phyloP scores from a whole-genome alignment of 192 early-diverging fungal genomes.

The Phlyctochytrium arcticum region DNA sequence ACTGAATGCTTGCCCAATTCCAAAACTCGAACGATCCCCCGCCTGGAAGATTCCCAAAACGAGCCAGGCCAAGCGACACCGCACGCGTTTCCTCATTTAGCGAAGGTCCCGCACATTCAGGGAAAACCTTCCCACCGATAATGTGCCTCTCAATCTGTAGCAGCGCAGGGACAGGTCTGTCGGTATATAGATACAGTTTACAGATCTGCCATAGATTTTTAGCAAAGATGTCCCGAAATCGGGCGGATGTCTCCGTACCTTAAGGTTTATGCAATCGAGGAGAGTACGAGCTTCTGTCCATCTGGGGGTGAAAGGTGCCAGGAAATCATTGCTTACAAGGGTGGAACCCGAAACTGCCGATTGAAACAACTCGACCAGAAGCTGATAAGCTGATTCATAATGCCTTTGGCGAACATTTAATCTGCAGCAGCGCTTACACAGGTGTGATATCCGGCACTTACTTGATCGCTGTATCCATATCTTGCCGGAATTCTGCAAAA shows the following conservation, averaged over 20 bases:
- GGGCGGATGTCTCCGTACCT: constrained; percentile 42
- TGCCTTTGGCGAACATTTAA: constrained; percentile 32
- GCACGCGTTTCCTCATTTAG: not conserved
- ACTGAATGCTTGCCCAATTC: constrained; percentile 80
- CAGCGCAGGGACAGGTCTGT: constrained; percentile 64
- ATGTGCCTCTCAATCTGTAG: constrained; percentile 69
- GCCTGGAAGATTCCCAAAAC: constrained; percentile 38
- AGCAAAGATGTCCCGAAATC: not conserved
- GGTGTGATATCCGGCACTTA: not conserved
- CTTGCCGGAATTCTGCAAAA: constrained; percentile 53
- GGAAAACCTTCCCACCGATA: constrained; percentile 55
- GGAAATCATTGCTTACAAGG: constrained; percentile 35
- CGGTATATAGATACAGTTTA: constrained; percentile 65
- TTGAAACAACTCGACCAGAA: constrained; percentile 62
- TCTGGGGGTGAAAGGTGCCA: constrained; percentile 52
- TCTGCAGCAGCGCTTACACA: not conserved
- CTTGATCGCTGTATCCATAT: constrained; percentile 46
- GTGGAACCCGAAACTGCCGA: constrained; percentile 35
- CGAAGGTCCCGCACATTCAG: constrained; percentile 40
- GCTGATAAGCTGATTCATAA: constrained; percentile 66
- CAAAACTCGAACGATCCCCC: constrained; percentile 83
- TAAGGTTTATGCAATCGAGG: constrained; percentile 72
- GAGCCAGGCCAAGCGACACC: constrained; percentile 20
- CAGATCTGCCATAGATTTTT: constrained; percentile 56
- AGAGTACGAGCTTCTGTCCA: constrained; percentile 72